Evolutionary conservation across 345 rosid species (phyloP), one percentile per base, ranked within the genome.

Genomic region (Brassica cretica): DNA sequence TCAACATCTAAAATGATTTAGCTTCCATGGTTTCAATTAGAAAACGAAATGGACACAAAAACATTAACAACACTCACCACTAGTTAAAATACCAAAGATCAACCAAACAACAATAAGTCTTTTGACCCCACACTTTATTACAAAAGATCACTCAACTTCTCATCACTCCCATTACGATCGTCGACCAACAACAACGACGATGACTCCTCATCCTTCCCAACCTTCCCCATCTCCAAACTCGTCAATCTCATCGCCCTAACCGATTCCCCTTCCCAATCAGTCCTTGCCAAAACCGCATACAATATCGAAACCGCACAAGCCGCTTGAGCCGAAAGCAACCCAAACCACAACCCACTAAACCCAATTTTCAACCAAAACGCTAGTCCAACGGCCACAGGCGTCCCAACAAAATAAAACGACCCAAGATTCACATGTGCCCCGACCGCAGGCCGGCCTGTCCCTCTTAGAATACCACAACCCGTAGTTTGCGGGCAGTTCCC

Each of bases 401-500:
- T 95, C 27, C 99, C 99, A 59, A 95, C 96, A 0, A 90, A 85
- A 88, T 95, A 95, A 71, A 95, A 95, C 0, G 99, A 91, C 30
- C 89, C 93, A 65, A 95, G 78, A 75, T 95, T 95, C 60, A 91
- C 85, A 0, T 86, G 90, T 64, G 98, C 99, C 7, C 97, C 98
- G 1, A 89, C 81, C 0, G 87, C 89, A 0, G 99, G 98, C 60
- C 99, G 72, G 0, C 96, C 99, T 0, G 92, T 95, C 80, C 98
- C 98, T 2, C 99, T 91, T 0, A 95, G 81, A 80, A 95, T 82
- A 70, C 99, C 99, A 9, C 99, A 95, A 8, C 99, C 99, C 0
- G 99, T 90, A 27, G 99, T 95, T 59, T 95, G 99, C 1, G 99
- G 99, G 67, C 97, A 95, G 77, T 95, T 95, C 4, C 91, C 98